Evolutionary conservation across 305 asterid genomes (phyloP).

Genomic region (Solanum hybrid): DNA sequence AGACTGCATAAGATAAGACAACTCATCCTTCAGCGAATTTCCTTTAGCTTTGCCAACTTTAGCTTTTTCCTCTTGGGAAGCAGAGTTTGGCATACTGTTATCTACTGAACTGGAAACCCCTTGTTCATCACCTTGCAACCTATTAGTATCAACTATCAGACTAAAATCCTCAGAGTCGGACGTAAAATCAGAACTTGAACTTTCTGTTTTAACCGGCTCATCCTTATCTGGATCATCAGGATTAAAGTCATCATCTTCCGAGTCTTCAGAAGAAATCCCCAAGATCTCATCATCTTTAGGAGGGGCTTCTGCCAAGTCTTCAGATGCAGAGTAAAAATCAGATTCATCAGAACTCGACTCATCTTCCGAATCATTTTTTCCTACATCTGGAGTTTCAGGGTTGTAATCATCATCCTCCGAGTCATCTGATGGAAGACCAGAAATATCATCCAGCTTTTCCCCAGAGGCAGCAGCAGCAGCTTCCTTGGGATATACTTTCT

Average conservation of each 20-base stretch:
- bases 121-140: slow-evolving; percentile 22
- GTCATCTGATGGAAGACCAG: slow-evolving; percentile 63
- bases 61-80: slow-evolving; percentile 16
- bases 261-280: slow-evolving; percentile 87
- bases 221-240: slow-evolving; percentile 49
- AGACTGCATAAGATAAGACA: slow-evolving; percentile 46
- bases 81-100: not conserved
- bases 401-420: slow-evolving; percentile 87
- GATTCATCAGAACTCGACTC: slow-evolving; percentile 57
- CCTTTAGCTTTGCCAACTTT: slow-evolving; percentile 25
- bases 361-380: slow-evolving; percentile 33
- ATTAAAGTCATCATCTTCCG: slow-evolving; percentile 88
- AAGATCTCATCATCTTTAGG: slow-evolving; percentile 20
- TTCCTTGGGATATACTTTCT: slow-evolving; percentile 94
- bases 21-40: slow-evolving; percentile 42
- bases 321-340: slow-evolving; percentile 49
- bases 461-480: slow-evolving; percentile 79
- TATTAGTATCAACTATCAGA: slow-evolving; percentile 39
- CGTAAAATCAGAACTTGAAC: slow-evolving; percentile 82
- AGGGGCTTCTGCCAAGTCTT: slow-evolving; percentile 22
- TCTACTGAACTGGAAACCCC: slow-evolving; percentile 1
- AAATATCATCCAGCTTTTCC: slow-evolving; percentile 45
- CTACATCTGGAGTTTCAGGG: slow-evolving; percentile 55
- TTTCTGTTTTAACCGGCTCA: slow-evolving; percentile 35
- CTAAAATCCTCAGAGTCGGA: slow-evolving; percentile 90